Base-by-base conservation (phyloP, 2,329 filamentous ascomycete species). In the Exophiala sp. region DNA sequence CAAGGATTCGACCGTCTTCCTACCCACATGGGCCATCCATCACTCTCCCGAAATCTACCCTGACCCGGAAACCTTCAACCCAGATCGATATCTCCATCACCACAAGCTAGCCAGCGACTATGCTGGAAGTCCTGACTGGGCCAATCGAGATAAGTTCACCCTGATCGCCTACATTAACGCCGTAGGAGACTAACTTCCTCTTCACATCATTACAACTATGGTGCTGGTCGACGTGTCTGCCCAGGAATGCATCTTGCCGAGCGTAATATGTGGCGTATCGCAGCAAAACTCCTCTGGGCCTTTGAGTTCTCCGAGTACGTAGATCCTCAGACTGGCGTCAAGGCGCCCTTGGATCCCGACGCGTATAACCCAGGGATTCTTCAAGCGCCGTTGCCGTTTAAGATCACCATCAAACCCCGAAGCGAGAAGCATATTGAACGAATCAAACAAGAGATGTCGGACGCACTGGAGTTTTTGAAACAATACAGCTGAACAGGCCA, bases 11-110 rank as follows among this genome's bases (percentile, higher is more conserved):
- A 70, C 68, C 0, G 63, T 79, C 0, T 51, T 73, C 1, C 66
- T 66, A 7, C 74, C 73, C 53, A 66, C 68, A 1, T 73, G 71
- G 69, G 65, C 65, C 1, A 72, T 75, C 34, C 67, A 71, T 41
- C 64, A 67, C 46, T 70, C 73, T 48, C 64, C 65, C 10, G 63
- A 64, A 11, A 68, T 68, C 40, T 73, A 70, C 43, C 63, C 65
- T 0, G 62, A 66, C 6, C 68, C 70, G 0, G 64, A 70, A 21
- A 53, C 37, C 5, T 73, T 73, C 59, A 58, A 69, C 19, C 71
- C 71, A 1, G 62, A 63, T 1, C 35, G 45, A 2, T 47, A 34
- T 21, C 32, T 46, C 13, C 22, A 46, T 16, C 23, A 46, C 34
- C 43, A 30, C 11, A 22, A 46, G 7, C 19, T 46, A 19, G 30